phyloP scores from a whole-genome alignment of 2,329 filamentous ascomycete species.

The Aureobasidium sp. region DNA sequence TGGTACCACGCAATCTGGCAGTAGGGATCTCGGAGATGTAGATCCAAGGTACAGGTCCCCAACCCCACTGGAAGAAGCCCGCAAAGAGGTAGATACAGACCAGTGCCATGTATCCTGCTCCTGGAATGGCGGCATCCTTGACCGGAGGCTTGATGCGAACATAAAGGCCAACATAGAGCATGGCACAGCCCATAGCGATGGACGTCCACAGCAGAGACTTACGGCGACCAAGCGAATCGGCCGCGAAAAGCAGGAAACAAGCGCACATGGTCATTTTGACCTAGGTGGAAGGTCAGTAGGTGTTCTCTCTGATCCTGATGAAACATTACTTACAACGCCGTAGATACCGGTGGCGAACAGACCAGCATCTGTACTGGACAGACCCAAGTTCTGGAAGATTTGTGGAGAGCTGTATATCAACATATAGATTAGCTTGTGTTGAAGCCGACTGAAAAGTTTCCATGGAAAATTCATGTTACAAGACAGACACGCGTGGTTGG shows the following conservation, averaged over 20 bases:
- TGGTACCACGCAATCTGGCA: conserved; percentile 55
- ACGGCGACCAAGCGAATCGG: conserved; percentile 65
- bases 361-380: conserved; percentile 46
- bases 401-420: conserved; percentile 39
- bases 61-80: conserved; percentile 49
- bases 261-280: conserved; percentile 57
- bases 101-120: conserved; percentile 61
- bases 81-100: conserved; percentile 66
- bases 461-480: too few species aligned
- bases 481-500: background rate
- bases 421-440: conserved; percentile 59
- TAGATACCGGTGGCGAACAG: conserved; percentile 69
- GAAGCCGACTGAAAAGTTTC: background rate
- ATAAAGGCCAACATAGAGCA: conserved; percentile 66
- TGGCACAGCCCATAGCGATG: conserved; percentile 45
- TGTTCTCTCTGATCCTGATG: rapidly evolving
- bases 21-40: conserved; percentile 63
- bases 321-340: conserved; percentile 40
- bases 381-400: conserved; percentile 58
- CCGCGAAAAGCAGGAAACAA: conserved; percentile 61
- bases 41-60: conserved; percentile 50
- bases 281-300: background rate
- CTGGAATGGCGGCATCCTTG: conserved; percentile 44
- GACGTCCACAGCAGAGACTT: conserved; percentile 37
- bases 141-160: conserved; percentile 53